Conservation (phyloP, 106 monocot species). For the Iris macrosiphon region DNA sequence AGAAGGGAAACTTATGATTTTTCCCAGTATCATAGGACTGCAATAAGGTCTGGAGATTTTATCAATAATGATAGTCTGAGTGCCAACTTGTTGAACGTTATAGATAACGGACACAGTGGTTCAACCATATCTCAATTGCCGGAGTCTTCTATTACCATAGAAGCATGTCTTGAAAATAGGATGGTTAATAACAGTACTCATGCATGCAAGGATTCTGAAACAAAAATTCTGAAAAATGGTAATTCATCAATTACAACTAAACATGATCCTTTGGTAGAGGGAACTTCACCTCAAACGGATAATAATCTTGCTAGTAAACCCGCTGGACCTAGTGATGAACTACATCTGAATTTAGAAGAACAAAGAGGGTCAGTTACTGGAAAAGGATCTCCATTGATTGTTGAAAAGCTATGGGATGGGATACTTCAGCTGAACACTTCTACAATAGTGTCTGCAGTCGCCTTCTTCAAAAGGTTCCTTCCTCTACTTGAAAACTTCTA, state of each 20-base stretch:
- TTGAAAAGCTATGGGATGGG: conserved; percentile 56
- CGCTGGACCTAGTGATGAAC: conserved; percentile 6
- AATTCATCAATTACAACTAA: neutral
- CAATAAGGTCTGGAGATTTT: conserved; percentile 8
- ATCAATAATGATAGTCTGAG: neutral
- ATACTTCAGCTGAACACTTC: conserved; percentile 48
- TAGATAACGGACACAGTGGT: conserved; percentile 7
- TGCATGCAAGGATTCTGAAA: conserved; percentile 7
- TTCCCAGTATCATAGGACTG: conserved; percentile 4
- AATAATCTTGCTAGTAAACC: conserved; percentile 6
- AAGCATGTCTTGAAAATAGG: conserved; percentile 1
- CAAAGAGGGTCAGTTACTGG: conserved; percentile 14
- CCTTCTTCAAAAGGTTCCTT: conserved; percentile 62
- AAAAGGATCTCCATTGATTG: conserved; percentile 13
- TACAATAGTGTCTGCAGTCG: conserved; percentile 38
- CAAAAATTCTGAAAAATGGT: neutral
- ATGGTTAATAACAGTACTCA: neutral
- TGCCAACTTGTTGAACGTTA: neutral
- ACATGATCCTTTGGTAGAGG: conserved; percentile 1
- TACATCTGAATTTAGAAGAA: conserved; percentile 15
- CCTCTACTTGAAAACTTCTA: conserved; percentile 1
- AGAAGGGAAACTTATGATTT: neutral
- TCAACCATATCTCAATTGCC: conserved; percentile 3
- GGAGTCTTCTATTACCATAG: conserved; percentile 5
- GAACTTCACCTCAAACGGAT: conserved; percentile 1